Evolutionary conservation across 2,329 filamentous ascomycete species (phyloP).

Genomic region (Aspergillus puulaauensis): DNA sequence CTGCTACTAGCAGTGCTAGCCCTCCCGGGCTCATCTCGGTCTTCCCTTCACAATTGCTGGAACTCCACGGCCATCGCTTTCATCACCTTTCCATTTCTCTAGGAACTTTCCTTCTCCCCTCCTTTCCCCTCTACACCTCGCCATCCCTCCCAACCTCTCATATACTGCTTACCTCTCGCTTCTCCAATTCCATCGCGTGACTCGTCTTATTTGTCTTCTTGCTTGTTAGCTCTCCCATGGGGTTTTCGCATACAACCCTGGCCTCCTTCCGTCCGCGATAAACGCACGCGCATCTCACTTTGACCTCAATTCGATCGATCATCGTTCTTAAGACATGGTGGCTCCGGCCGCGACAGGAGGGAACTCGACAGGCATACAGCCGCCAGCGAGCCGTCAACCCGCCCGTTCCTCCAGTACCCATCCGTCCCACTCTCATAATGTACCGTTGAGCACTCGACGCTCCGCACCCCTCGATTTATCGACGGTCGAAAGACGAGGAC

Average conservation of each 20-base stretch:
- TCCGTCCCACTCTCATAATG: conserved; percentile 48
- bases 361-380: conserved; percentile 33
- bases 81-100: conserved; percentile 16
- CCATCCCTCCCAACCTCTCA: conserved; percentile 10
- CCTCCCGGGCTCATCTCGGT: conserved; percentile 24
- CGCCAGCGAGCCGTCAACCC: conserved; percentile 33
- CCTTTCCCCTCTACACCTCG: conserved; percentile 8
- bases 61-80: conserved; percentile 18
- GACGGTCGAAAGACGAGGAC: conserved; percentile 88
- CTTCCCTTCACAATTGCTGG: conserved; percentile 21
- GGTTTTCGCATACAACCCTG: conserved; percentile 32
- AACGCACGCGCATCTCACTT: conserved; percentile 22
- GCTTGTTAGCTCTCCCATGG: conserved; percentile 31
- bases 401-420: conserved; percentile 44
- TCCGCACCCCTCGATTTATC: conserved; percentile 74
- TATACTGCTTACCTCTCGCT: conserved; percentile 13
- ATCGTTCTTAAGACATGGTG: conserved; percentile 41
- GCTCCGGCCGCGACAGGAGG: conserved; percentile 45
- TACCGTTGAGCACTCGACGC: conserved; percentile 64
- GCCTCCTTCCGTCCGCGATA: conserved; percentile 28
- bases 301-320: conserved; percentile 9
- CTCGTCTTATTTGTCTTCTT: conserved; percentile 20
- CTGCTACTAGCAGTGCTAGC: conserved; percentile 9
- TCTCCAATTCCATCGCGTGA: conserved; percentile 13
- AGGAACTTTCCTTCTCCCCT: conserved; percentile 10